Conservation (phyloP, 2,329 filamentous ascomycete genomes). For the Diplocarpon rosae region DNA sequence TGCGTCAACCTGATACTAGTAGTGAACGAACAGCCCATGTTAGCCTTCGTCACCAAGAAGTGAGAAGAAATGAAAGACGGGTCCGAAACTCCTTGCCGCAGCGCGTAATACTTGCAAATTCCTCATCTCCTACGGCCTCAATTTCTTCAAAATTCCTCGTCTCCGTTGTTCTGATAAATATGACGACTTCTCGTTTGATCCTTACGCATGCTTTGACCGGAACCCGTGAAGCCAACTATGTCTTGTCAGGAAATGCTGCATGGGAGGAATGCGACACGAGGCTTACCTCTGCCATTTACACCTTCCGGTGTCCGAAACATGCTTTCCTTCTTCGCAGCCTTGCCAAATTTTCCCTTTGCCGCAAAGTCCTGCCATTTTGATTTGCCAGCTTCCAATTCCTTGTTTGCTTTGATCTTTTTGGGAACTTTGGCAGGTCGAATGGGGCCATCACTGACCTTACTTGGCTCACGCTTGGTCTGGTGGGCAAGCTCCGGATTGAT, state of each 20-base stretch:
- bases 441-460: slow-evolving; percentile 49
- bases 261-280: background rate
- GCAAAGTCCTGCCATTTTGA: slow-evolving; percentile 93
- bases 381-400: slow-evolving; percentile 83
- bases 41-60: slow-evolving; percentile 32
- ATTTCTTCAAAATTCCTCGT: slow-evolving; percentile 41
- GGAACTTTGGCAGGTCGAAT: slow-evolving; percentile 55
- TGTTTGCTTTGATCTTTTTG: slow-evolving; percentile 85
- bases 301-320: slow-evolving; percentile 94
- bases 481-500: slow-evolving; percentile 55
- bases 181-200: slow-evolving; percentile 74
- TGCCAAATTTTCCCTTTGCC: slow-evolving; percentile 60
- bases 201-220: slow-evolving; percentile 91
- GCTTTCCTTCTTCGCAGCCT: slow-evolving; percentile 71
- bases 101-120: slow-evolving; percentile 27
- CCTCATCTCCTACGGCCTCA: background rate
- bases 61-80: slow-evolving; percentile 11
- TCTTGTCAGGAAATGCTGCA: slow-evolving; percentile 20
- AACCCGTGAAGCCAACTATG: slow-evolving; percentile 89
- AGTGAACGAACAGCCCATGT: slow-evolving; percentile 24
- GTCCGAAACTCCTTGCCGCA: slow-evolving; percentile 24
- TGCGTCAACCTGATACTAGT: slow-evolving; percentile 11
- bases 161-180: slow-evolving; percentile 69
- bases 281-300: slow-evolving; percentile 71
- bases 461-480: slow-evolving; percentile 51